A percentile compares a stretch with the other conserved stretches of the same genome.
phyloP scores from a whole-genome alignment of 1,284 basidiomycete genomes.

The Ganoderma leucocontextum region DNA sequence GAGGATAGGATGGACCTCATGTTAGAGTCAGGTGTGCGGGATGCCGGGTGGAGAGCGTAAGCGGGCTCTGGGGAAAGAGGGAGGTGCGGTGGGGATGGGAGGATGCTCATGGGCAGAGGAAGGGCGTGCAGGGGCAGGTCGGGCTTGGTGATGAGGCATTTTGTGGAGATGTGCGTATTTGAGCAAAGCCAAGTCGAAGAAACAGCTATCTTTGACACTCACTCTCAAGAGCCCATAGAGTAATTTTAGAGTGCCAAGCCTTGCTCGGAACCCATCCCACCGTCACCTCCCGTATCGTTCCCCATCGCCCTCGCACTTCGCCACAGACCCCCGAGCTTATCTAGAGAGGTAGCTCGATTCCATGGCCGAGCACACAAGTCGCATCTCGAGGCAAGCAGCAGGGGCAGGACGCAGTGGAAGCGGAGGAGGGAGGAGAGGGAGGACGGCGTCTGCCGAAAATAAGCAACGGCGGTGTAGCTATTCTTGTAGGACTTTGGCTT shows the following conservation, averaged over 20 bases:
- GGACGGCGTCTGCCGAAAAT: slow-evolving; percentile 34
- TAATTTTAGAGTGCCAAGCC: slow-evolving; percentile 46
- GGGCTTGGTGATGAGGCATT: slow-evolving; percentile 30
- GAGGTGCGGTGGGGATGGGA: slow-evolving; percentile 36
- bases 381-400: not conserved
- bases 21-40: slow-evolving; percentile 34
- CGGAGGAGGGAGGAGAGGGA: slow-evolving; percentile 18
- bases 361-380: not conserved
- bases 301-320: slow-evolving; percentile 7
- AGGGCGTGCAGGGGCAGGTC: slow-evolving; percentile 23
- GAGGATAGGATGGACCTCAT: slow-evolving; percentile 49
- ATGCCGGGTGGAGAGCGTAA: slow-evolving; percentile 36
- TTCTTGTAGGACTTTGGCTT: slow-evolving; percentile 31
- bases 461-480: slow-evolving; percentile 32
- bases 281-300: slow-evolving; percentile 24
- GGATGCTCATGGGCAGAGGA: slow-evolving; percentile 36
- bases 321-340: not conserved
- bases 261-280: slow-evolving; percentile 36
- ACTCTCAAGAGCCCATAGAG: slow-evolving; percentile 35
- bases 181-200: slow-evolving; percentile 44
- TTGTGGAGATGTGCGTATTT: slow-evolving; percentile 39
- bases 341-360: not conserved
- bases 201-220: slow-evolving; percentile 42
- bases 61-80: slow-evolving; percentile 39
- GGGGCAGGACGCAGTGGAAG: not conserved